Evolutionary conservation across 257 asterid genomes (phyloP).

Genomic region (Solanum pimpinellifolium): DNA sequence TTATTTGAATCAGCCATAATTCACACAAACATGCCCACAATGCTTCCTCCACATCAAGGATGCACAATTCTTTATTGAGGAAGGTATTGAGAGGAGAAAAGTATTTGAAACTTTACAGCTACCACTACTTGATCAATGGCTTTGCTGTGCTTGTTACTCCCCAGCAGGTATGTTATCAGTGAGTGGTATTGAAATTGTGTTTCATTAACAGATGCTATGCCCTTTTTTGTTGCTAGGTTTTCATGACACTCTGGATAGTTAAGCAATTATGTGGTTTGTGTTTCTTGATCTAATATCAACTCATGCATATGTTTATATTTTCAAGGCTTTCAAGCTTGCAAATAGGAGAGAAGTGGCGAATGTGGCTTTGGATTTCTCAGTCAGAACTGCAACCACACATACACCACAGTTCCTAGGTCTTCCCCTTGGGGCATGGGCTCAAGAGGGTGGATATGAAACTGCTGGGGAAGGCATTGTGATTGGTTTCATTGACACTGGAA

Average conservation of each 20-base stretch:
- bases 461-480: constrained; percentile 97
- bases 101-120: constrained; percentile 86
- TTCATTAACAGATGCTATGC: not conserved
- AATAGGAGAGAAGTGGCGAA: constrained; percentile 65
- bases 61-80: constrained; percentile 65
- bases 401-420: constrained; percentile 96
- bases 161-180: constrained; percentile 43
- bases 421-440: constrained; percentile 94
- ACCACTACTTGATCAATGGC: constrained; percentile 85
- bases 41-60: constrained; percentile 39
- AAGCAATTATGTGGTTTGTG: not conserved
- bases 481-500: constrained; percentile 90
- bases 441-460: constrained; percentile 77
- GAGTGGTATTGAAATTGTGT: not conserved
- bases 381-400: constrained; percentile 84
- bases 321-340: constrained; percentile 74
- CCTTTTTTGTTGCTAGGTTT: not conserved
- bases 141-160: constrained; percentile 87
- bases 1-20: constrained; percentile 35
- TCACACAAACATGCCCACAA: constrained; percentile 22
- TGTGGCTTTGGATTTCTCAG: constrained; percentile 78
- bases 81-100: constrained; percentile 54
- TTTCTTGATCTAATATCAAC: not conserved
- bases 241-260: not conserved
- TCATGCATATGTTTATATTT: not conserved